A percentile compares a stretch with the other conserved stretches of the same genome.
Evolutionary conservation across 768 basidiomycete species (phyloP).

Genomic region (Tulasnella sp.): DNA sequence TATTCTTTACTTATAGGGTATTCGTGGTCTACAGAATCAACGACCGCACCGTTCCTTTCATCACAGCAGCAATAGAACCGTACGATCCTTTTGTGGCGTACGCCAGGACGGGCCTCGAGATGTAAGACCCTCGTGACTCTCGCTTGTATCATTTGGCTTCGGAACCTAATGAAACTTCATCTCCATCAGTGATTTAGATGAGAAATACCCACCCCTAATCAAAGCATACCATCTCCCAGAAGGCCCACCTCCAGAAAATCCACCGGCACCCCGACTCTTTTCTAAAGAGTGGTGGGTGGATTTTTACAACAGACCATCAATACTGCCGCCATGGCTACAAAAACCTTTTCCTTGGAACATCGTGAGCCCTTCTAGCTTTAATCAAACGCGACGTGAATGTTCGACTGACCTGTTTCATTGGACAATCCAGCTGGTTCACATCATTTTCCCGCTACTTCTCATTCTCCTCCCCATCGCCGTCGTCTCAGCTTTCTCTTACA

Average conservation of each 20-base stretch:
- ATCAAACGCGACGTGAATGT: neutral
- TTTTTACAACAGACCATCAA: constrained; percentile 31
- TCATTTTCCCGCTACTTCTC: constrained; percentile 51
- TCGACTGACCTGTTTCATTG: constrained; percentile 1
- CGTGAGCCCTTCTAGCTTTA: constrained; percentile 32
- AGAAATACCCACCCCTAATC: constrained; percentile 47
- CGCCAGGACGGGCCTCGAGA: constrained; percentile 44
- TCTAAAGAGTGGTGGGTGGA: constrained; percentile 38
- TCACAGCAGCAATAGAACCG: constrained; percentile 61
- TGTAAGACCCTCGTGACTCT: constrained; percentile 34
- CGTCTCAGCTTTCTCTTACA: constrained; percentile 21
- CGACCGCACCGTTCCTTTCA: constrained; percentile 72
- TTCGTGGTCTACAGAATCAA: constrained; percentile 16
- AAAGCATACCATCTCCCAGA: constrained; percentile 39
- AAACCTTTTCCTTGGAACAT: constrained; percentile 59
- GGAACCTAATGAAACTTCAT: constrained; percentile 10
- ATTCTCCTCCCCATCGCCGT: constrained; percentile 43
- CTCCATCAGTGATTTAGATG: constrained; percentile 39
- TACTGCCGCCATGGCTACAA: constrained; percentile 48
- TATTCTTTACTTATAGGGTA: neutral
- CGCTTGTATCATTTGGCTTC: neutral
- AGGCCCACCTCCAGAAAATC: constrained; percentile 32
- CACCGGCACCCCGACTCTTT: constrained; percentile 28
- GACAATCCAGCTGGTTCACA: constrained; percentile 37
- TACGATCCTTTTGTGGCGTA: constrained; percentile 54